Conservation (phyloP, 371 early-diverging fungal genomes). For the Lichtheimia corymbifera region DNA sequence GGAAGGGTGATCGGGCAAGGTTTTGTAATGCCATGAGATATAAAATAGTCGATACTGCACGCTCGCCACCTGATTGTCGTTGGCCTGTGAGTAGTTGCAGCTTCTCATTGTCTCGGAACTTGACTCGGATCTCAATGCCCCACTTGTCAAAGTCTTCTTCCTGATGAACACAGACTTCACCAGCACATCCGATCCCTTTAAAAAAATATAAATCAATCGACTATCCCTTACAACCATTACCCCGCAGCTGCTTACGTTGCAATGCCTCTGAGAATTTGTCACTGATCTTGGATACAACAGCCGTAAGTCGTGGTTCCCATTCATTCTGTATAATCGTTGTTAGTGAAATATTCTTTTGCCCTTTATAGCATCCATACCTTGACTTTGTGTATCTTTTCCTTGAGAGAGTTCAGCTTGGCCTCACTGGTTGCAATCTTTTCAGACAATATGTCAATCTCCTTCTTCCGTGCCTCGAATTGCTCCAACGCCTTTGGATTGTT, state of each 20-base stretch:
- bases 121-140: constrained; percentile 95
- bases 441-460: constrained; percentile 31
- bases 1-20: constrained; percentile 90
- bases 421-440: constrained; percentile 37
- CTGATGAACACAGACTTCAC: constrained; percentile 75
- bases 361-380: constrained; percentile 20
- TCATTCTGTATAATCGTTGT: constrained; percentile 23
- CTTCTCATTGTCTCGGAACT: constrained; percentile 85
- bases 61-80: constrained; percentile 98
- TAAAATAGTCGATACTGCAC: constrained; percentile 95
- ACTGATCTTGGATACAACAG: constrained; percentile 65
- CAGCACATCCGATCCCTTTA: constrained; percentile 81
- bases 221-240: background rate
- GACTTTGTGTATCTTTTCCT: constrained; percentile 30
- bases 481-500: constrained; percentile 61
- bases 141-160: constrained; percentile 89
- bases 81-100: constrained; percentile 87
- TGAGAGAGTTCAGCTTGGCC: constrained; percentile 24
- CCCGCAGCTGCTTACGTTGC: constrained; percentile 39
- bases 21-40: constrained; percentile 96
- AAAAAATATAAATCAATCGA: background rate
- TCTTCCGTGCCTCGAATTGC: constrained; percentile 63
- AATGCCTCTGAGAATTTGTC: constrained; percentile 77
- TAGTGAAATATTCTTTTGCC: too few species aligned
- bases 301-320: constrained; percentile 72